Percentiles rank a stretch among this genome's conserved stretches.
Conservation (phyloP, 441 rosid species). For the Adansonia rubrostipa region DNA sequence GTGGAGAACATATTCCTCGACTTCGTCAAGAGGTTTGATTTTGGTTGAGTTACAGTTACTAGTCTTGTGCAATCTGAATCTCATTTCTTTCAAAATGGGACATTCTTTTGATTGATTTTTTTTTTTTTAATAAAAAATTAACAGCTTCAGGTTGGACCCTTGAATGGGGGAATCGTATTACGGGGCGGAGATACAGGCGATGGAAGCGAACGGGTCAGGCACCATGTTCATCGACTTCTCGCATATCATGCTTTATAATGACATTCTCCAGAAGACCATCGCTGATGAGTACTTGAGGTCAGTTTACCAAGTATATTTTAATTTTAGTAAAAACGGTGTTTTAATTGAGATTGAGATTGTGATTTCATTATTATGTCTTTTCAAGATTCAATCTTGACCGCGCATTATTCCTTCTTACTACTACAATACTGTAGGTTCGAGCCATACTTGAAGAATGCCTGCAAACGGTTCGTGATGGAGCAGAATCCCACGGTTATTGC, state of each 20-base stretch:
- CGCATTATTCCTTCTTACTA: background rate
- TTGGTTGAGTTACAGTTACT: background rate
- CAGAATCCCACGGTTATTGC: conserved; percentile 56
- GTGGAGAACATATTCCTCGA: conserved; percentile 89
- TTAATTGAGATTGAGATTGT: background rate
- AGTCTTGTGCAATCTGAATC: background rate
- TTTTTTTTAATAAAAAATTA: background rate
- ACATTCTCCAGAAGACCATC: conserved; percentile 79
- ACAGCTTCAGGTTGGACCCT: conserved; percentile 64
- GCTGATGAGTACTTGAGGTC: conserved; percentile 87
- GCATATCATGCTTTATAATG: conserved; percentile 81
- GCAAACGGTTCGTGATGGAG: conserved; percentile 88
- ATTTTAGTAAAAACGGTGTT: background rate
- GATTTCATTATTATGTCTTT: background rate
- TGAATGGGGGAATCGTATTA: conserved; percentile 55
- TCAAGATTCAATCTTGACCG: background rate
- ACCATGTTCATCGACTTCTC: conserved; percentile 91
- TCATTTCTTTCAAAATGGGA: background rate
- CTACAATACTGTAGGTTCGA: conserved; percentile 53
- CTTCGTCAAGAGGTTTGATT: conserved; percentile 67
- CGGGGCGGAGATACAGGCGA: conserved; percentile 75
- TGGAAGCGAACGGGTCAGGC: conserved; percentile 69
- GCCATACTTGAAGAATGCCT: conserved; percentile 81
- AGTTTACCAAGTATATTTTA: background rate
- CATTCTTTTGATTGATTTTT: background rate